Base-by-base conservation (phyloP, 108 stramenopile genomes). In the Cyclotella choctawhatcheeana region DNA sequence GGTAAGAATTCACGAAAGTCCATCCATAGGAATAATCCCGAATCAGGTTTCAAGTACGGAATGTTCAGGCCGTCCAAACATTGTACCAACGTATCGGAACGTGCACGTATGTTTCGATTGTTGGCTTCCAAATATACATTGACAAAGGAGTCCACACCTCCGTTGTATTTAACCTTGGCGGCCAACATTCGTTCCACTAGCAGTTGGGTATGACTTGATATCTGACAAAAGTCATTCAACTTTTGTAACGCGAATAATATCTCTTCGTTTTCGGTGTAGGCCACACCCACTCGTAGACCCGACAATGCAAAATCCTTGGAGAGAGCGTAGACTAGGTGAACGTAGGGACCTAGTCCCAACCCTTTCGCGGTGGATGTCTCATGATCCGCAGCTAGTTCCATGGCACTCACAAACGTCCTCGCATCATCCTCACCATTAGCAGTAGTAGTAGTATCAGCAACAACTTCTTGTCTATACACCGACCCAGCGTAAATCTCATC, bases 241-340 rank as follows among this genome's bases (percentile, higher is more conserved):
- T 91, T 94, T 0, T 84, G 82, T 22, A 97, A 37, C 2, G 84
- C 65, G 52, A 67, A 45, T 21, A 90, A 78, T 8, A 90, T 74
- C 2, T 50, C 52, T 32, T 82, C 62, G 77, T 97, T 96, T 81
- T 96, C 88, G 18, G 94, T 78, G 51, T 94, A 97, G 0, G 95
- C 52, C 25, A 91, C 73, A 4, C 94, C 97, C 32, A 93, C 74
- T 20, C 97, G 88, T 58, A 96, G 82, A 24, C 97, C 97, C 54
- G 86, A 86, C 25, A 91, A 84, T 21, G 91, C 93, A 67, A 97
- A 96, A 69, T 97, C 97, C 80, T 97, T 97, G 13, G 91, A 92
- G 27, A 97, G 61, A 21, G 92, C 90, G 92, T 93, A 97, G 10
- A 97, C 37, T 26, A 93, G 74, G 69, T 97, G 97, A 10, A 96